Base-by-base conservation (phyloP, 768 basidiomycete species). In the Boletellus ananas region DNA sequence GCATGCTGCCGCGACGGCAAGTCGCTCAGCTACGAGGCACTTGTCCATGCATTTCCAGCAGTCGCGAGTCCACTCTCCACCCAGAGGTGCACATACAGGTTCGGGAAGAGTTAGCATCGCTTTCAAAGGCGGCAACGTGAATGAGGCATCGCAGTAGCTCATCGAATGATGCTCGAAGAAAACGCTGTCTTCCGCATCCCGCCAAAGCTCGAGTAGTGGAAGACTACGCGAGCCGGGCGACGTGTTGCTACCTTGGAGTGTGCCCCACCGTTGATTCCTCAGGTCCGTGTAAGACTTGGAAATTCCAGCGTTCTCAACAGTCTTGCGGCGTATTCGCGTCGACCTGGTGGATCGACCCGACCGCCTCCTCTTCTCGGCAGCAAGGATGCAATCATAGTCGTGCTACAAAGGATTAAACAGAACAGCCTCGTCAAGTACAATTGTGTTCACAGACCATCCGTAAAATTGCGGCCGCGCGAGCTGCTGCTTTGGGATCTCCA, bases 381-480 rank as follows among this genome's bases (percentile, higher is more conserved):
- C 61, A 62, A 70, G 51, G 70, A 87, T 81, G 61, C 90, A 87
- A 58, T 94, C 92, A 57, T 90, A 88, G 67, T 94, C 85, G 59
- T 94, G 85, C 86, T 91, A 51, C n/a, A 49, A 16, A 21, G 13
- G 20, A 49, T 11, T 17, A 14, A 42, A 47, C 27, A 42, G 37
- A 41, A 9, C 2, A 4, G 14, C 16, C 6, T 13, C 10, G 12
- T 11, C 27, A 13, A 12, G 14, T 17, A 23, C 27, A 34, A 35
- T 45, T 3, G 17, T 12, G 6, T 46, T 39, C 12, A 66, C 81
- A n/a, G 43, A 90, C 91, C 76, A 90, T 79, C 68, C 88, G 92
- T 58, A 96, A 73, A 51, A 96, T 94, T 0, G 94, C 94, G 31
- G 90, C 93, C n/a, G 93, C 94, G 42, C 90, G 74, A 2, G 93